Base-by-base conservation (phyloP, 345 rosid genomes). In the Populus euphratica region DNA sequence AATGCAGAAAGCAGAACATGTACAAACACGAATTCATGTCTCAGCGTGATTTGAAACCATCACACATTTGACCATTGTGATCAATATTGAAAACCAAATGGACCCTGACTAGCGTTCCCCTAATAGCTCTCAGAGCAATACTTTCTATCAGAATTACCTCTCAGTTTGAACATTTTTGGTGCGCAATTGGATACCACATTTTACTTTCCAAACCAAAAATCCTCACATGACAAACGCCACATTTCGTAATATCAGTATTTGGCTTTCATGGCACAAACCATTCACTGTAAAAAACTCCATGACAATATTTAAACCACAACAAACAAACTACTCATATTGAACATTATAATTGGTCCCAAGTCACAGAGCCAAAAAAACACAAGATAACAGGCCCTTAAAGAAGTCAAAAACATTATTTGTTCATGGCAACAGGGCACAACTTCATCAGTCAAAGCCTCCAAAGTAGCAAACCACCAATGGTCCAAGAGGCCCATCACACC, bases 401-500 rank as follows among this genome's bases (percentile, higher is more conserved):
- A n/a, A 11, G 63, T 59, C 12, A 59, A 2, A 59, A 59, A 59
- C 63, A 59, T 47, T 12, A 47, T 47, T 47, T 47, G 50, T 47
- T 47, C 29, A 12, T 23, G 63, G 63, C 63, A 5, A 25, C 23
- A 59, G 27, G 74, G 49, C 43, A 77, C 75, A 77, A 59, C 62
- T 77, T 70, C 75, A 70, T 70, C 70, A 77, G 69, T 77, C 80
- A 77, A 70, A 70, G 80, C 80, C 80, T 61, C 73, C 79, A 17
- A 76, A 80, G 79, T 84, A 81, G 82, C 78, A 61, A 41, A 73
- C 82, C 70, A 73, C 84, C 74, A 13, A 83, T 69, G 41, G 62
- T 82, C 85, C 61, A 52, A 85, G 92, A 89, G 94, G 92, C 96
- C 91, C 96, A 90, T 96, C 98, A 93, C 91, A 88, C 98, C 94